Percentiles rank a stretch among this genome's conserved stretches.
phyloP scores from a whole-genome alignment of 73 alveolate genomes.

The Paramecium tetraurelia region DNA sequence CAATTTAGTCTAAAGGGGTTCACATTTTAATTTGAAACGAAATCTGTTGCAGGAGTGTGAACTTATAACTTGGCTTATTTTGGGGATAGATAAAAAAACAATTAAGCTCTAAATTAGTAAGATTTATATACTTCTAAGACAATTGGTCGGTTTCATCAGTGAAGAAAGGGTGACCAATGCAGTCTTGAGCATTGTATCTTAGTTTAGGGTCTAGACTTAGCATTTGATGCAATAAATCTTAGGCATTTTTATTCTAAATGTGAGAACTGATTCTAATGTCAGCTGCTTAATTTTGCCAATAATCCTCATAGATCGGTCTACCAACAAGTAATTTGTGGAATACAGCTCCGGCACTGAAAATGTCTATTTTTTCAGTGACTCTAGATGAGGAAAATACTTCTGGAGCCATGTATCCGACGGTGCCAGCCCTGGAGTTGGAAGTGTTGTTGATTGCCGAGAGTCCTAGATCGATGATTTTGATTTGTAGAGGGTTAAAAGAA shows the following conservation, averaged over 20 bases:
- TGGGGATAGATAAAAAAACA: not conserved
- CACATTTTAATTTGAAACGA: not conserved
- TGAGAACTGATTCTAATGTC: not conserved
- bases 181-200: slow-evolving; percentile 18
- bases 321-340: not conserved
- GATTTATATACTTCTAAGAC: not conserved
- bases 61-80: not conserved
- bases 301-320: not conserved
- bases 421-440: slow-evolving; percentile 57
- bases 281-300: not conserved
- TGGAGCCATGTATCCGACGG: slow-evolving; percentile 83
- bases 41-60: not conserved
- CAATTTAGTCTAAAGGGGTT: not conserved
- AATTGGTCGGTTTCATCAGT: not conserved
- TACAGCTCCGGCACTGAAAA: slow-evolving; percentile 72
- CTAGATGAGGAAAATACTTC: slow-evolving; percentile 67
- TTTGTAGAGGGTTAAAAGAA: not conserved
- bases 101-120: not conserved
- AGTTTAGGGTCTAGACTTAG: not conserved
- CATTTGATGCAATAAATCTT: not conserved
- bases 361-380: slow-evolving; percentile 65
- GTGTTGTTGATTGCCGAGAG: not conserved
- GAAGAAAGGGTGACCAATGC: slow-evolving; percentile 11
- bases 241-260: not conserved
- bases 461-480: slow-evolving; percentile 14